Evolutionary conservation across 2,329 filamentous ascomycete species (phyloP).

Genomic region (Colletotrichum limetticola): DNA sequence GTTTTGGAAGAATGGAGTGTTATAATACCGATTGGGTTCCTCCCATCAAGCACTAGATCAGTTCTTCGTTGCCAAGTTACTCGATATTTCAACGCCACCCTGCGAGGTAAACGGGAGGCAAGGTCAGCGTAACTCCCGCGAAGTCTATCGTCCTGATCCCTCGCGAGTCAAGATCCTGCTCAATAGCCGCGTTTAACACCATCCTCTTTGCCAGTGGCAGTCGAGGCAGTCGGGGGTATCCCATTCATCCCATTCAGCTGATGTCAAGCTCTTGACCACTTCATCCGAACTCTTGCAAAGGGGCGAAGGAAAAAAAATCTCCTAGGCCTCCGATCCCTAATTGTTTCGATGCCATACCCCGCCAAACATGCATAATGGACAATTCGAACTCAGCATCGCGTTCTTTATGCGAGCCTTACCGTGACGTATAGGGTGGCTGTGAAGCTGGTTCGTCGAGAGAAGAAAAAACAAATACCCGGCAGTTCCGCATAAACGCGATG

Average conservation of each 20-base stretch:
- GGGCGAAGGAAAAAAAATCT: background rate
- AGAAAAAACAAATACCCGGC: constrained; percentile 1
- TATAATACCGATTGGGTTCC: background rate
- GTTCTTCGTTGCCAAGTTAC: background rate
- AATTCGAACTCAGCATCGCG: background rate
- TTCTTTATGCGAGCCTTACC: constrained; percentile 12
- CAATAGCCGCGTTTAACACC: background rate
- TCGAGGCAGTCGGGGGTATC: background rate
- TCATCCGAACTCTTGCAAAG: constrained; percentile 19
- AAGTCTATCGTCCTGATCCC: background rate
- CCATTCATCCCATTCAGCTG: constrained; percentile 9
- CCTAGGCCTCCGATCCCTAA: background rate
- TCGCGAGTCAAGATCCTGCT: constrained; percentile 12
- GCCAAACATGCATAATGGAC: constrained; percentile 24
- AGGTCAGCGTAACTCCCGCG: background rate
- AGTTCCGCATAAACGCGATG: constrained; percentile 9
- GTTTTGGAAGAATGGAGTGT: background rate
- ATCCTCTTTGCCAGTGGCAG: background rate
- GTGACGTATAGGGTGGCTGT: constrained; percentile 12
- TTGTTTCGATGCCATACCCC: constrained; percentile 15
- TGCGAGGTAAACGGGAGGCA: background rate
- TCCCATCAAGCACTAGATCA: no score
- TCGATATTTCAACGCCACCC: background rate
- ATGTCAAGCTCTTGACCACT: background rate
- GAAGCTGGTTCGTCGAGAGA: background rate